These are phyloP conservation scores for Colletotrichum truncatum DNA, from an alignment of 2,329 filamentous ascomycete genomes.

Conservation along the genomic window DNA sequence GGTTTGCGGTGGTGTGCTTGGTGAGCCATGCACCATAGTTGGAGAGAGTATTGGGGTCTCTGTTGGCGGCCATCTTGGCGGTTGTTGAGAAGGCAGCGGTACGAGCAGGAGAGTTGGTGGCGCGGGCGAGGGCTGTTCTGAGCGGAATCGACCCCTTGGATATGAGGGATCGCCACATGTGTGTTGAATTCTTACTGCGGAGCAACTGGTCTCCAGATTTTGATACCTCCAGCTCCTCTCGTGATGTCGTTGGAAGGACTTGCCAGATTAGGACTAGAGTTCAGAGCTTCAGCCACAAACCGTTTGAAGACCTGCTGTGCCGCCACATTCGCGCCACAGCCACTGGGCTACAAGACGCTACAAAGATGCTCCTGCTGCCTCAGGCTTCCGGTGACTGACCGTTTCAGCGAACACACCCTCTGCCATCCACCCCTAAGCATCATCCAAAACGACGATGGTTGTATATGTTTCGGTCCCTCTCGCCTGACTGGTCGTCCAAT, in stretches of 20 bases:
- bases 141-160: constrained; percentile 25
- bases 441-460: neutral
- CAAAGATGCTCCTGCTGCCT: neutral
- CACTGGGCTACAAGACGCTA: too few species aligned
- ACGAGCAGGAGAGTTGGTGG: neutral
- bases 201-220: constrained; percentile 23
- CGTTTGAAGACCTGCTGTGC: neutral
- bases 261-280: constrained; percentile 28
- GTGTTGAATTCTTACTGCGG: constrained; percentile 12
- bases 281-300: constrained; percentile 23
- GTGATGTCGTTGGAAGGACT: constrained; percentile 29
- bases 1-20: constrained; percentile 81
- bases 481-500: neutral
- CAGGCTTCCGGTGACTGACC: neutral
- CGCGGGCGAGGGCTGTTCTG: constrained; percentile 19
- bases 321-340: too few species aligned
- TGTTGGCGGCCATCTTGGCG: constrained; percentile 42
- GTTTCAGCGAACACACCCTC: constrained; percentile 6
- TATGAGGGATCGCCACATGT: constrained; percentile 30
- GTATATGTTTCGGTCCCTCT: neutral
- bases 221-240: constrained; percentile 21
- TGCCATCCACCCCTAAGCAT: neutral
- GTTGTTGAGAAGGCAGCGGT: constrained; percentile 15
- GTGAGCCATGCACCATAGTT: constrained; percentile 93
- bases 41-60: constrained; percentile 89